Conservation (phyloP, 106 monocot genomes). For the Allium cepa region DNA sequence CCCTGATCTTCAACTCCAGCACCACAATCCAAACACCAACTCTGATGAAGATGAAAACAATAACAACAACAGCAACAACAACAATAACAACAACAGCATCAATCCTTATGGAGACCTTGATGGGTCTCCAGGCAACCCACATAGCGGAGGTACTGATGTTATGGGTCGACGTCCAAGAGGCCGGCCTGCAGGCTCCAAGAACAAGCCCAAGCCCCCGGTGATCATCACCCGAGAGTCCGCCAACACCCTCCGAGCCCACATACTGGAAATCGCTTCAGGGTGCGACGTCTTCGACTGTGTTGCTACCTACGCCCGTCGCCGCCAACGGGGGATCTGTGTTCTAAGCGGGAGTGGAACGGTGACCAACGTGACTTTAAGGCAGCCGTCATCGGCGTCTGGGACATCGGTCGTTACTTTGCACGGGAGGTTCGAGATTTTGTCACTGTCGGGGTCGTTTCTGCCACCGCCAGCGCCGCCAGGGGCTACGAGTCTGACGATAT, state of each 20-base stretch:
- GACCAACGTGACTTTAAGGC: slow-evolving; percentile 54
- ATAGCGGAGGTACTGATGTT: slow-evolving; percentile 1
- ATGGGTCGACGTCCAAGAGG: slow-evolving; percentile 26
- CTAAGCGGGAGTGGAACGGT: slow-evolving; percentile 57
- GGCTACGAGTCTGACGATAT: slow-evolving; percentile 40
- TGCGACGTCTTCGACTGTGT: slow-evolving; percentile 58
- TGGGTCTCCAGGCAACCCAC: not conserved
- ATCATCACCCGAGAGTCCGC: slow-evolving; percentile 66
- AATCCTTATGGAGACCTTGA: not conserved
- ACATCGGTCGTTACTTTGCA: slow-evolving; percentile 32
- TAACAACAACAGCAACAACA: slow-evolving; percentile 5
- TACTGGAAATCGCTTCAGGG: slow-evolving; percentile 37
- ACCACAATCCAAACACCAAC: slow-evolving; percentile 7
- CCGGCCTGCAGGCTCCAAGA: slow-evolving; percentile 54
- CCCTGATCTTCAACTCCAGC: slow-evolving; percentile 36
- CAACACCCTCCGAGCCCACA: slow-evolving; percentile 46
- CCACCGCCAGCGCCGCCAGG: slow-evolving; percentile 44
- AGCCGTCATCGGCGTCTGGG: slow-evolving; percentile 37
- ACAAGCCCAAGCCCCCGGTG: slow-evolving; percentile 66
- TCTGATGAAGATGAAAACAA: slow-evolving; percentile 11
- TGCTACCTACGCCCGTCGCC: slow-evolving; percentile 37
- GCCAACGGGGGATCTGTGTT: slow-evolving; percentile 51
- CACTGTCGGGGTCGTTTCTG: slow-evolving; percentile 38
- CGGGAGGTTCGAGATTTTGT: slow-evolving; percentile 20
- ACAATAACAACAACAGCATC: not conserved